phyloP scores from a whole-genome alignment of 352 stramenopile species.

The Peronospora tabacina region DNA sequence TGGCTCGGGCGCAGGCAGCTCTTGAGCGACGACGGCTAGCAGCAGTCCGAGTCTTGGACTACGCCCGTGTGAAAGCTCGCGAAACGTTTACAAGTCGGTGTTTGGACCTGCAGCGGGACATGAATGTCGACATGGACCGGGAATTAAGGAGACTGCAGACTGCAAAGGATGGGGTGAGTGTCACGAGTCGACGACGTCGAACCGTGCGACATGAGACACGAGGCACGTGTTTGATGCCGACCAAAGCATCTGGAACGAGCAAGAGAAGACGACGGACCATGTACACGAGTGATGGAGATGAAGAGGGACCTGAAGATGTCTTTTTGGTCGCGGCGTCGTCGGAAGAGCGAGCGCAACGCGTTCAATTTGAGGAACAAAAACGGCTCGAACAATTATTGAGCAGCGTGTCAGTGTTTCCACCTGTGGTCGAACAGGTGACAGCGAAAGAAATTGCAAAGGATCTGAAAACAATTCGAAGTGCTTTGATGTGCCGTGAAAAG shows the following conservation, averaged over 20 bases:
- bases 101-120: constrained; percentile 40
- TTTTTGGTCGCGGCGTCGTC: constrained; percentile 24
- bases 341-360: constrained; percentile 26
- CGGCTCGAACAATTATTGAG: constrained; percentile 43
- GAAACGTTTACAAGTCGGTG: constrained; percentile 40
- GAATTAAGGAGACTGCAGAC: constrained; percentile 49
- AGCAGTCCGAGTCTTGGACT: constrained; percentile 29
- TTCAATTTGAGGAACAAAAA: constrained; percentile 49
- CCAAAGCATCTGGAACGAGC: constrained; percentile 14
- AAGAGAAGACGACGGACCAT: constrained; percentile 16
- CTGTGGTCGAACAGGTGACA: constrained; percentile 31
- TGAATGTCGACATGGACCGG: constrained; percentile 41
- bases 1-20: constrained; percentile 25
- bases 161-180: constrained; percentile 53
- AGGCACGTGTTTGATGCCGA: constrained; percentile 9
- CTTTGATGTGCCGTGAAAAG: constrained; percentile 5
- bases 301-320: constrained; percentile 19
- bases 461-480: constrained; percentile 32
- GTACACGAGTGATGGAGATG: constrained; percentile 18
- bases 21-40: constrained; percentile 26
- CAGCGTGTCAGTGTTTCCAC: constrained; percentile 41
- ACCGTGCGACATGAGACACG: constrained; percentile 21
- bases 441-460: constrained; percentile 31
- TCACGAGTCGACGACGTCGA: constrained; percentile 50
- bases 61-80: constrained; percentile 34